Percentiles rank a stretch among this genome's conserved stretches.
Conservation (phyloP, 192 early-diverging fungal species). For the Jimgerdemannia lactiflua region DNA sequence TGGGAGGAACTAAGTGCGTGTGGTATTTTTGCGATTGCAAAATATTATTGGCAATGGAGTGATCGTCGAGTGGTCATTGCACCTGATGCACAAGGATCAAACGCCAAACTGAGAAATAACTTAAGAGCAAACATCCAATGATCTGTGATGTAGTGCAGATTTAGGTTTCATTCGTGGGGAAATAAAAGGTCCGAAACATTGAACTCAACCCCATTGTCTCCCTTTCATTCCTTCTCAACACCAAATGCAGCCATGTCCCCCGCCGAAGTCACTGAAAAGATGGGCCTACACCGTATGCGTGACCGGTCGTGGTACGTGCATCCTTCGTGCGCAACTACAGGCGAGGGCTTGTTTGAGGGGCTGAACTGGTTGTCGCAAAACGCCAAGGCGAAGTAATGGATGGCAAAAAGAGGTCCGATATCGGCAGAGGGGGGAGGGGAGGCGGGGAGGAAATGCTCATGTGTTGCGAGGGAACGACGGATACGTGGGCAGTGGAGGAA, state of each 20-base stretch:
- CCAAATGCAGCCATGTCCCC: conserved; percentile 76
- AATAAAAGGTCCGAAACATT: not conserved
- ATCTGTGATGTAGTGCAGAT: no score
- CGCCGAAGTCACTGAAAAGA: conserved; percentile 89
- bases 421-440: not conserved
- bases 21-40: no score
- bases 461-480: not conserved
- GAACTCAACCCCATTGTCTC: not conserved
- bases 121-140: no score
- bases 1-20: no score
- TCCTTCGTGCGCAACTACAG: conserved; percentile 79
- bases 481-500: not conserved
- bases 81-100: no score
- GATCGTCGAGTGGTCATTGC: no score
- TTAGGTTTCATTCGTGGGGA: no score
- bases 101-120: no score
- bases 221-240: not conserved
- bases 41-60: no score
- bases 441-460: not conserved
- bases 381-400: conserved; percentile 52
- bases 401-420: not conserved
- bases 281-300: conserved; percentile 84
- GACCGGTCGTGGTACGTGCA: conserved; percentile 93
- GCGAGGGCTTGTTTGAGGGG: conserved; percentile 83
- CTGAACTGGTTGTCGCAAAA: conserved; percentile 87